Conservation (phyloP, 345 rosid species). For the Gossypium ekmanianum region DNA sequence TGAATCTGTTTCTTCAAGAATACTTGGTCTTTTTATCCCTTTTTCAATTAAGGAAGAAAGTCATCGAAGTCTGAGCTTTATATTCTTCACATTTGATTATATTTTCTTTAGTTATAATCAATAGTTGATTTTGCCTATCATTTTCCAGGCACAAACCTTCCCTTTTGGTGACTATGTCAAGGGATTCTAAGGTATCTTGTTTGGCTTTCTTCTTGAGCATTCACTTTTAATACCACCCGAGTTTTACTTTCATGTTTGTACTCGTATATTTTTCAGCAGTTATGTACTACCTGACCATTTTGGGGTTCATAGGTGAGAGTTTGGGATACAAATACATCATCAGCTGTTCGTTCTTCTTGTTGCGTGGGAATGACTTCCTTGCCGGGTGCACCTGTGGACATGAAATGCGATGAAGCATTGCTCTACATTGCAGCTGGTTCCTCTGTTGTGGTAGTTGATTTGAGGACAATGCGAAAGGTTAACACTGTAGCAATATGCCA, state of each 20-base stretch:
- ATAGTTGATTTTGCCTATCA: not conserved
- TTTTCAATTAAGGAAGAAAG: not conserved
- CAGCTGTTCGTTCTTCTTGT: conserved; percentile 54
- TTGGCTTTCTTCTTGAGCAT: not conserved
- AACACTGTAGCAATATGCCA: conserved; percentile 29
- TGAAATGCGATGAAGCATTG: conserved; percentile 57
- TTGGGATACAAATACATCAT: conserved; percentile 56
- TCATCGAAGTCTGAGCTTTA: not conserved
- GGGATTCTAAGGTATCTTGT: conserved; percentile 54
- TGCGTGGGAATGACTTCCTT: conserved; percentile 64
- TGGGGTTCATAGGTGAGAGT: conserved; percentile 46
- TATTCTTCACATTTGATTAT: not conserved
- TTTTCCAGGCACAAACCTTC: conserved; percentile 48
- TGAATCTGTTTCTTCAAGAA: conserved; percentile 17
- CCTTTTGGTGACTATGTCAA: conserved; percentile 52
- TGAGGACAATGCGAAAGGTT: conserved; percentile 66
- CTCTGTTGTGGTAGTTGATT: conserved; percentile 47
- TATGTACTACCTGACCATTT: not conserved
- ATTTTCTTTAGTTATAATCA: not conserved
- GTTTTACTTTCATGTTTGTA: not conserved
- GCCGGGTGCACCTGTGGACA: conserved; percentile 40
- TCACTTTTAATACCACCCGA: not conserved
- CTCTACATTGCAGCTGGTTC: conserved; percentile 66
- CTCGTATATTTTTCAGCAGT: not conserved
- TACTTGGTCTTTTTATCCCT: not conserved